These are phyloP conservation scores for Nicotiana sylvestris DNA, from an alignment of 257 asterid species.

Conservation along the genomic window DNA sequence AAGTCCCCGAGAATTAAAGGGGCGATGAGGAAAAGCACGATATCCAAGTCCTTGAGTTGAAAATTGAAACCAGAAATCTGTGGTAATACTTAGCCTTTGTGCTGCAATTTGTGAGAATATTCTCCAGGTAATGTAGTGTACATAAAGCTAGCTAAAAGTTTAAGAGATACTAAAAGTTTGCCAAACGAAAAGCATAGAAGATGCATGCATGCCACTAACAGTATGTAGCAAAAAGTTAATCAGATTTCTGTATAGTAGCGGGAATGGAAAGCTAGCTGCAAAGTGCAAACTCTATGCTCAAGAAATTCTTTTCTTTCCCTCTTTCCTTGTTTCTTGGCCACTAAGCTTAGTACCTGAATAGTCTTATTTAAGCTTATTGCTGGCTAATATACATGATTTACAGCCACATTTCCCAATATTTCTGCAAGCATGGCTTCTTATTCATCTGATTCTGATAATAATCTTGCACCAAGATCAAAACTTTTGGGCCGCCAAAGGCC, in stretches of 20 bases:
- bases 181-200: slow-evolving; percentile 3
- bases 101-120: not conserved
- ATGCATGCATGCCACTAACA: slow-evolving; percentile 4
- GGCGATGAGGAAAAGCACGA: too few relatives aligned
- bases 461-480: slow-evolving; percentile 15
- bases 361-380: slow-evolving; percentile 12
- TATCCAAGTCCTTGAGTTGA: not conserved
- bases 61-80: not conserved
- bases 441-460: slow-evolving; percentile 22
- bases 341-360: slow-evolving; percentile 27
- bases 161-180: not conserved
- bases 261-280: slow-evolving; percentile 5
- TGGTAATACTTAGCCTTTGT: not conserved
- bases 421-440: slow-evolving; percentile 7
- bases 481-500: slow-evolving; percentile 47
- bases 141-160: not conserved
- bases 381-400: not conserved
- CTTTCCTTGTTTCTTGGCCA: slow-evolving; percentile 24
- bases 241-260: not conserved
- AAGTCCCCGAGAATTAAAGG: not conserved
- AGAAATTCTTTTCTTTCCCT: slow-evolving; percentile 41
- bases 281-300: slow-evolving; percentile 19
- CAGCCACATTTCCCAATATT: not conserved
- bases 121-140: not conserved
- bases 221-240: slow-evolving; percentile 8